Conservation (phyloP, 2,329 filamentous ascomycete species). For the Daldinia sp. region DNA sequence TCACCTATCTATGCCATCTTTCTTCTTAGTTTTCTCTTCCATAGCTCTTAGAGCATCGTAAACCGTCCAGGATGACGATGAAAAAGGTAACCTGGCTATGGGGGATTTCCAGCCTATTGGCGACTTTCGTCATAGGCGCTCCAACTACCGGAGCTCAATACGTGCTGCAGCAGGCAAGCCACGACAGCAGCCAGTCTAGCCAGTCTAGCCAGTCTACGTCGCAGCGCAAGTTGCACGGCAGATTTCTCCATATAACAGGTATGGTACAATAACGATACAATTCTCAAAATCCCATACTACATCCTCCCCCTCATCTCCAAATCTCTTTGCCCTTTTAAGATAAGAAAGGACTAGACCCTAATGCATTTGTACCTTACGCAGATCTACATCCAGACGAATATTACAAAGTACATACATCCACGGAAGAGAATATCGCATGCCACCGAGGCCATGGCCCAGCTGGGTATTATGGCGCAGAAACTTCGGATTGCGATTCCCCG, state of each 20-base stretch:
- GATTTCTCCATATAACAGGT: slow-evolving; percentile 92
- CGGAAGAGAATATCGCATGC: slow-evolving; percentile 76
- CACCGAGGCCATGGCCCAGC: slow-evolving; percentile 82
- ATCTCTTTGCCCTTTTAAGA: slow-evolving; percentile 29
- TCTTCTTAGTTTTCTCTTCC: slow-evolving; percentile 10
- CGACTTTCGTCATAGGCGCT: slow-evolving; percentile 45
- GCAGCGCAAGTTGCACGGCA: slow-evolving; percentile 70
- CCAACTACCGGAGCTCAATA: slow-evolving; percentile 45
- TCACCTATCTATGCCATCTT: slow-evolving; percentile 25
- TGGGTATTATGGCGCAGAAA: slow-evolving; percentile 86
- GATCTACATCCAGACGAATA: slow-evolving; percentile 93
- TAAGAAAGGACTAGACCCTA: slow-evolving; percentile 13
- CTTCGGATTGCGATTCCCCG: slow-evolving; percentile 89
- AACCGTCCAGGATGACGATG: slow-evolving; percentile 43
- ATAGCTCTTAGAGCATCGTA: slow-evolving; percentile 39
- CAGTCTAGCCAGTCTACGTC: slow-evolving; percentile 43
- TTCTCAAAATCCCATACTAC: slow-evolving; percentile 2
- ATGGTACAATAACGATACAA: slow-evolving; percentile 1
- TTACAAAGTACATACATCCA: slow-evolving; percentile 83
- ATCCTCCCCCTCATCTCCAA: slow-evolving; percentile 9
- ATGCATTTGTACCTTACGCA: slow-evolving; percentile 54
- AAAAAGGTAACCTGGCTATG: slow-evolving; percentile 41
- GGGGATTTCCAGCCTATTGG: slow-evolving; percentile 47
- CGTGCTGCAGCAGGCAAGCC: slow-evolving; percentile 48
- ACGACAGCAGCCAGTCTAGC: slow-evolving; percentile 40